Base-by-base conservation (phyloP, 805 yeast species). In the Alloascoidea africana region DNA sequence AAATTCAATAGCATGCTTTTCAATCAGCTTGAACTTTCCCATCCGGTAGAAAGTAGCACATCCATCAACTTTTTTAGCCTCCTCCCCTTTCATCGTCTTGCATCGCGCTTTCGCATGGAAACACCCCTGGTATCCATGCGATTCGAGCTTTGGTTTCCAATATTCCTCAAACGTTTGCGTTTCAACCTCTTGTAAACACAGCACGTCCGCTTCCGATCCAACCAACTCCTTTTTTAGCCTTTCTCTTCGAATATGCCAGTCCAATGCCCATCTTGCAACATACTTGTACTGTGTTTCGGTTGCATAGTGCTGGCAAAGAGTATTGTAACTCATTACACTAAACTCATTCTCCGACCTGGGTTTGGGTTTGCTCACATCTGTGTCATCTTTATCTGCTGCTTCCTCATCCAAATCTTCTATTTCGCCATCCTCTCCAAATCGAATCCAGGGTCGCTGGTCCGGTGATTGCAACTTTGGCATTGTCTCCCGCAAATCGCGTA, bases 151-250 rank as follows among this genome's bases (percentile, higher is more conserved):
- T 14, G 93, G 94, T 3, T 66, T 60, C 94, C 96, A 86, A 53
- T 73, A 80, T 33, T 86, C 94, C 48, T 85, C 89, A 57, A 65
- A 84, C 0, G 91, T 77, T 42, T 73, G 71, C 0, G 87, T 75
- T 56, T 91, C 97, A 36, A 91, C 96, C 59, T 91, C 98, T 64
- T 91, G 97, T 58, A 91, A 63, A 63, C 97, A 87, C 16, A 91
- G 57, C 27, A 91, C 65, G 55, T 91, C 96, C 17, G 87, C 69
- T 39, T 71, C 66, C 45, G 64, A 68, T 11, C 66, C 63, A 34
- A 76, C 49, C 11, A 91, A 67, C 55, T 91, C 94, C 43, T 79
- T 73, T 40, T 76, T 73, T 44, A 91, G 65, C 32, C 73, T 63
- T 43, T 81, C 77, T 51, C 80, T 73, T 58, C 98, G 79, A 58